Base-by-base conservation (phyloP, 129 eudicot species). In the Saposhnikovia divaricata region DNA sequence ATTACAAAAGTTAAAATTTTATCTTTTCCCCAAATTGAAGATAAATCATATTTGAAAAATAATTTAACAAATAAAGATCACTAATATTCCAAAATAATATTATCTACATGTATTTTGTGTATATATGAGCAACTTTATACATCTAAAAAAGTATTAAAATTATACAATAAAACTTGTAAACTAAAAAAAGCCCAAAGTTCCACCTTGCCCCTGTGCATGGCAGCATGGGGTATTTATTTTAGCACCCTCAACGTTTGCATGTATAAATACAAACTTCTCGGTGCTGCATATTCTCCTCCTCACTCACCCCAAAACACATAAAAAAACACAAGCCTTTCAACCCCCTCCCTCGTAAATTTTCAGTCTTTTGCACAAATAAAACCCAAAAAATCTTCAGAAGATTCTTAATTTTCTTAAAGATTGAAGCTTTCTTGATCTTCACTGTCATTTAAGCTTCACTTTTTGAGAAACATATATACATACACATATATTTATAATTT, bases 231-330 rank as follows among this genome's bases (percentile, higher is more conserved):
- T 51, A 18, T 51, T 51, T 51, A 51, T 4, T 4, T 21, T 40
- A 38, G 43, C 72, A 65, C 34, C 75, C 46, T 42, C 2, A 38
- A 70, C 74, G 74, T 16, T 37, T 42, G 40, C 46, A 4, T 70
- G 4, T 72, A 72, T 72, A n/a, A n/a, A n/a, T 72, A 72, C 76
- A 72, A 72, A 40, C 76, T 72, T 72, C 48, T 50, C 48, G 76
- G 76, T 39, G 48, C 7, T 21, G 40, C 16, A 18, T 23, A 40
- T 51, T 59, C 66, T 8, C 27, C 27, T 19, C 27, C 6, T 21
- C 31, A 59, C 28, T 23, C 28, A n/a, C 28, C 65, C 13, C 66
- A 57, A 59, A 59, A 59, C 13, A 59, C 25, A 23, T 7, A 8
- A 21, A 21, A 5, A 12, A 48, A 8, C 4, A 34, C 37, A 34